Evolutionary conservation across 495 filamentous ascomycete species (phyloP).

Genomic region (Hyphodiscus hymeniophilus): DNA sequence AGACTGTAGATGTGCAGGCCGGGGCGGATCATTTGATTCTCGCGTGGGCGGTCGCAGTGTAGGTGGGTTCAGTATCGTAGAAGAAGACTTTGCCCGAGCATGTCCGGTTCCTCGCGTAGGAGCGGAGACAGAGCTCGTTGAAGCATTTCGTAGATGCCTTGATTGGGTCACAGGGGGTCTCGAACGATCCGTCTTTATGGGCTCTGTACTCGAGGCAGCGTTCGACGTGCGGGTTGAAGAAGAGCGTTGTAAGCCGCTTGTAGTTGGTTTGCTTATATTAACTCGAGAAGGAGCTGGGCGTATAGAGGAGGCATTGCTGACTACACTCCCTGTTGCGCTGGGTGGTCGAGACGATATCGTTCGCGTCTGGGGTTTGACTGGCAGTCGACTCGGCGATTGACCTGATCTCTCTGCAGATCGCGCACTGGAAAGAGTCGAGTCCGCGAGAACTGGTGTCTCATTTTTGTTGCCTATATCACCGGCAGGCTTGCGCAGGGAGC

Average conservation of each 20-base stretch:
- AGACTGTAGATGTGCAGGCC: constrained; percentile 14
- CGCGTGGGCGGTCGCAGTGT: constrained; percentile 36
- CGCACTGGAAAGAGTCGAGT: background rate
- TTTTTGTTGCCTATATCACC: constrained; percentile 2
- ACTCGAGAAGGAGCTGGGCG: constrained; percentile 13
- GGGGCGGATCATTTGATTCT: constrained; percentile 6
- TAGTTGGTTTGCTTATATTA: constrained; percentile 12
- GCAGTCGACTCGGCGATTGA: constrained; percentile 40
- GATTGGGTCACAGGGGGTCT: constrained; percentile 17
- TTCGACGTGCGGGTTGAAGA: constrained; percentile 11
- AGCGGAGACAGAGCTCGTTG: constrained; percentile 8
- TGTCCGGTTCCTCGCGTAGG: constrained; percentile 13
- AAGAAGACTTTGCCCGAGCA: constrained; percentile 27
- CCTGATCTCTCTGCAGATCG: constrained; percentile 7
- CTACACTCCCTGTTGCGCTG: constrained; percentile 11
- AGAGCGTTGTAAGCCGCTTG: constrained; percentile 9
- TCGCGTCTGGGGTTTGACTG: constrained; percentile 31
- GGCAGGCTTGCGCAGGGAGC: constrained; percentile 35
- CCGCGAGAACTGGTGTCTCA: background rate
- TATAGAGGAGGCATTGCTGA: constrained; percentile 13
- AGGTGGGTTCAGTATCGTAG: constrained; percentile 27
- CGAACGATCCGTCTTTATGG: constrained; percentile 19
- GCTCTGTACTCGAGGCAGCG: constrained; percentile 7
- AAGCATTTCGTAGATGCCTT: constrained; percentile 19
- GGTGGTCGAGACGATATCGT: constrained; percentile 9